A percentile compares a stretch with the other conserved stretches of the same genome.
phyloP scores from a whole-genome alignment of 352 stramenopile species.

The Phytopythium delawarense region DNA sequence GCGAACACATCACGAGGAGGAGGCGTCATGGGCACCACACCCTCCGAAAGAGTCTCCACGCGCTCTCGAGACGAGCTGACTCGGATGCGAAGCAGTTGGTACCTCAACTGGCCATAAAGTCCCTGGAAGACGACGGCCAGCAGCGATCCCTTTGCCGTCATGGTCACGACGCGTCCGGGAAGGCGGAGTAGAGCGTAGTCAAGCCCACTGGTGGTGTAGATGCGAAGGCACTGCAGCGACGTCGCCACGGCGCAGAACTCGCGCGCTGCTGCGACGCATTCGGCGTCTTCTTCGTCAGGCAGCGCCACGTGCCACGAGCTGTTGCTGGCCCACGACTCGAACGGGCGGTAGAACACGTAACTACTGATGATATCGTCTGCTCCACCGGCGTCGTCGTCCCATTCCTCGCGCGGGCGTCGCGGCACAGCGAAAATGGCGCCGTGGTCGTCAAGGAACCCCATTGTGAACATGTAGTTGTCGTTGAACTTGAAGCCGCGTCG shows the following conservation, averaged over 20 bases:
- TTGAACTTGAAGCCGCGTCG: conserved; percentile 83
- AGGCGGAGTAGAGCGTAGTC: conserved; percentile 60
- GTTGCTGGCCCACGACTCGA: conserved; percentile 82
- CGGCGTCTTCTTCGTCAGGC: conserved; percentile 65
- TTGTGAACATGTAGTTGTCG: conserved; percentile 81
- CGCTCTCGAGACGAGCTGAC: conserved; percentile 34
- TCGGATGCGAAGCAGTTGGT: conserved; percentile 47
- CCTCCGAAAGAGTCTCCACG: conserved; percentile 41
- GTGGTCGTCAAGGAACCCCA: conserved; percentile 65
- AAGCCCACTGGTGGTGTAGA: conserved; percentile 70
- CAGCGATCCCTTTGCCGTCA: conserved; percentile 47
- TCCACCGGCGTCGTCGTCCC: conserved; percentile 33
- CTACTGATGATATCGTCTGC: conserved; percentile 57
- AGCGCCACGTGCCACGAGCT: conserved; percentile 73
- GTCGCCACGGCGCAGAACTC: conserved; percentile 79
- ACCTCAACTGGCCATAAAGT: conserved; percentile 36
- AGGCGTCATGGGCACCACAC: conserved; percentile 52
- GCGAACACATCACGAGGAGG: conserved; percentile 60
- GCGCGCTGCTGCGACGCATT: conserved; percentile 49
- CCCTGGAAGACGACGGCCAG: conserved; percentile 73
- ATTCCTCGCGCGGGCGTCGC: conserved; percentile 53
- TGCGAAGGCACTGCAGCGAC: conserved; percentile 61
- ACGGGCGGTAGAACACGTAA: conserved; percentile 79
- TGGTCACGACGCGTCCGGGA: conserved; percentile 64
- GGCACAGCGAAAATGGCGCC: conserved; percentile 76